Conservation (phyloP, 2,329 filamentous ascomycete species). For the Podosphaera leucotricha region DNA sequence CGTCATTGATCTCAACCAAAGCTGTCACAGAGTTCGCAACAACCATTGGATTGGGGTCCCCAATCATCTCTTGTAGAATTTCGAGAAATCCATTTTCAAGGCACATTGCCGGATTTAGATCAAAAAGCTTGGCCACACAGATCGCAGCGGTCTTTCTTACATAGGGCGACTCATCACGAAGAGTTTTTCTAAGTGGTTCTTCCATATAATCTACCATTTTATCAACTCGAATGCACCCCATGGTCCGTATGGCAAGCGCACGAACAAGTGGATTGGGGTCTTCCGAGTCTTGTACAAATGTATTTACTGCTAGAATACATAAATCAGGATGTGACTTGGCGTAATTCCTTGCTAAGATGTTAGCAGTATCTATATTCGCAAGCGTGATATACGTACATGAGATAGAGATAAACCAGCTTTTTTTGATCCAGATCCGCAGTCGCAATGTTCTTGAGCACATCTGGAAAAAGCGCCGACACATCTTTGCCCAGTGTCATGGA, state of each 20-base stretch:
- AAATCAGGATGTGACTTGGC: conserved; percentile 97
- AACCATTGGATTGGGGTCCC: conserved; percentile 96
- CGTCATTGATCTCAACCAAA: conserved; percentile 72
- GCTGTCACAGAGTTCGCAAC: conserved; percentile 94
- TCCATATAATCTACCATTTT: conserved; percentile 99
- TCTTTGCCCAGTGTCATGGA: conserved; percentile 98
- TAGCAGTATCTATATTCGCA: not conserved
- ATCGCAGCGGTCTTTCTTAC: conserved; percentile 96
- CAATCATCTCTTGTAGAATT: conserved; percentile 81
- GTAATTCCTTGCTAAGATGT: conserved; percentile 52
- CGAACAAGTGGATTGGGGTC: conserved; percentile 91
- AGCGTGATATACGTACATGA: conserved; percentile 40
- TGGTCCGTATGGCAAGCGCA: conserved; percentile 86
- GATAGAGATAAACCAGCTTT: conserved; percentile 94
- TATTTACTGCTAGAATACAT: conserved; percentile 96
- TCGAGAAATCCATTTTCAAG: conserved; percentile 94
- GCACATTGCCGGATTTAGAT: conserved; percentile 77
- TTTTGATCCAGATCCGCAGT: conserved; percentile 91
- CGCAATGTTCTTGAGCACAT: conserved; percentile 97
- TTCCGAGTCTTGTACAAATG: conserved; percentile 96
- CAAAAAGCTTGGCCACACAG: conserved; percentile 93
- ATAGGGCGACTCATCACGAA: conserved; percentile 93
- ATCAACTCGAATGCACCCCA: conserved; percentile 95
- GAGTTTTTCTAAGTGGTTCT: conserved; percentile 81
- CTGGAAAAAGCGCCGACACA: conserved; percentile 87